phyloP scores from a whole-genome alignment of 2,329 filamentous ascomycete species.

The Magnaporthales sp. region DNA sequence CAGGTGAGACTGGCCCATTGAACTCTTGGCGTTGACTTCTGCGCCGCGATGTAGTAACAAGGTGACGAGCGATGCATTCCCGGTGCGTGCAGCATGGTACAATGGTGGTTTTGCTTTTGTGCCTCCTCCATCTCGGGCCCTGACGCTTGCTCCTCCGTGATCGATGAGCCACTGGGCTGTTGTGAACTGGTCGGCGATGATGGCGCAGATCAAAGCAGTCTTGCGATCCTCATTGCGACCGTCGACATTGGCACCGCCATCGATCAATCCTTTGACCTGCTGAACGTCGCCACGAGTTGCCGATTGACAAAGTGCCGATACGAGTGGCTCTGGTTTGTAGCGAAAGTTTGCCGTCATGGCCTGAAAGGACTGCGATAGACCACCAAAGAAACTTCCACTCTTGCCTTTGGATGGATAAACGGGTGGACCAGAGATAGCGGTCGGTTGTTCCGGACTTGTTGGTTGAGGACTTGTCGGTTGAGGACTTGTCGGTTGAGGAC shows the following conservation, averaged over 20 bases:
- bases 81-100: conserved; percentile 13
- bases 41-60: conserved; percentile 24
- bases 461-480: background rate
- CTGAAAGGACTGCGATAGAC: conserved; percentile 19
- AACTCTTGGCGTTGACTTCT: conserved; percentile 17
- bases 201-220: conserved; percentile 13
- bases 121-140: conserved; percentile 14
- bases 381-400: conserved; percentile 3
- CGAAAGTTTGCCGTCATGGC: conserved; percentile 12
- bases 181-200: conserved; percentile 8
- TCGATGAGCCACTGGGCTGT: conserved; percentile 22
- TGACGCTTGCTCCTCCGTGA: conserved; percentile 12
- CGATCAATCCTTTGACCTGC: conserved; percentile 11
- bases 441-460: background rate
- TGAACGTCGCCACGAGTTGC: conserved; percentile 10
- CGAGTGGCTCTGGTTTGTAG: conserved; percentile 14
- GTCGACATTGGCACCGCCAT: conserved; percentile 12
- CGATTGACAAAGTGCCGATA: conserved; percentile 14
- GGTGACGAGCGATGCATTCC: conserved; percentile 11
- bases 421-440: background rate
- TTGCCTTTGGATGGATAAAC: background rate
- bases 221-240: conserved; percentile 13
- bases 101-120: conserved; percentile 15
- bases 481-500: background rate
- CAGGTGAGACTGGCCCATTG: conserved; percentile 11